Evolutionary conservation across 2,329 filamentous ascomycete genomes (phyloP), one percentile per base, ranked within the genome.

Genomic region (Didymella lethalis): DNA sequence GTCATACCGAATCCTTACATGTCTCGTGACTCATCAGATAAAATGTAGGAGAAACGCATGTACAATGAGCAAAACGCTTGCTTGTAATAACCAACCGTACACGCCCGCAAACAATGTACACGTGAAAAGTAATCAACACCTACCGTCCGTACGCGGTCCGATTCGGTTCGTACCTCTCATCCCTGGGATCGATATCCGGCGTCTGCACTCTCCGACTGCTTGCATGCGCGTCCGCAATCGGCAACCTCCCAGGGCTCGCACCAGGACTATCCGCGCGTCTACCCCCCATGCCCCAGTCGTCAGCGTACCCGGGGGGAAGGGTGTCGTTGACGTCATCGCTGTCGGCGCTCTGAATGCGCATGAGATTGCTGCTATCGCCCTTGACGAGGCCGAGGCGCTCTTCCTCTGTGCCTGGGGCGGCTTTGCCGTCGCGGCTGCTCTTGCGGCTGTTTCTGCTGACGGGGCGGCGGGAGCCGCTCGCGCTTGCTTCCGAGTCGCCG

Each of bases 381-480:
- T 89, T 90, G n/a, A 96, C 92, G 4, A 97, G 84, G 0, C 92
- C 93, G 7, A 94, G 77, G 18, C 86, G 83, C 77, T 96, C 93
- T 78, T 97, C 93, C 74, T 96, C 93, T 0, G 90, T 93, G 16
- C 57, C 56, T 0, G 56, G 56, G 2, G 86, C 86, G 71, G 75
- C 62, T 69, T 73, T 53, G 67, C 60, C 60, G 12, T 71, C 64
- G 75, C 63, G 64, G 47, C 72, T 74, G 73, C 65, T 71, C 73
- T 74, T 69, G 54, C 71, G 64, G 61, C 64, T 70, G 58, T 72
- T 62, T 14, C 69, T 62, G 48, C 67, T 75, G 16, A 65, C 60
- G 18, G 74, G 75, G 25, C 70, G 55, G 25, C 25, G 58, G 26
- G 51, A 62, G 29, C 62, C 63, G 7, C 64, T 66, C 2, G 57